Base-by-base conservation (phyloP, 2,329 filamentous ascomycete species). In the Curvularia verruculosa region DNA sequence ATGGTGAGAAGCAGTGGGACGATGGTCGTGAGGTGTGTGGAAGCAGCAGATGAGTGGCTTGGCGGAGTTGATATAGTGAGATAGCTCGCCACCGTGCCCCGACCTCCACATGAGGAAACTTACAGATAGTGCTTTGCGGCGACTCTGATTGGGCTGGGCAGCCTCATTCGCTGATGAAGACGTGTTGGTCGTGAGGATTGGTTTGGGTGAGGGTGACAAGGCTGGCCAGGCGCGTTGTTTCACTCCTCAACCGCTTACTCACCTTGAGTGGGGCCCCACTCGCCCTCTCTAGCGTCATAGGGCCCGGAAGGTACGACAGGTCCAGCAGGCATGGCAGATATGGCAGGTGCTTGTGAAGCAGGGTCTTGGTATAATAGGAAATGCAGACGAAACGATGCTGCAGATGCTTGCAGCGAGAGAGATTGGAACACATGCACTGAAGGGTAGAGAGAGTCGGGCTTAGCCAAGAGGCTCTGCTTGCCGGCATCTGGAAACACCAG, bases 91-190 rank as follows among this genome's bases (percentile, higher is more conserved):
- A 34, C 56, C 58, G 37, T 52, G 48, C 49, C 5, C 46, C 47
- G 41, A 51, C 23, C 26, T 29, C 28, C 46, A 29, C 34, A 60
- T 18, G 13, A n/a, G n/a, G n/a, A n/a, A 26, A 19, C 9, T 36
- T 52, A 29, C 59, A 39, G 52, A 5, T 15, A 26, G 50, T 43
- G 59, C 40, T 54, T 64, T 47, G 45, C 43, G 63, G 67, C 59
- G 65, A 63, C 59, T 47, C 58, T 63, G 26, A 49, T 52, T 47
- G 56, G 72, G 64, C 36, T 71, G 52, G 65, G 61, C 54, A 52
- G 64, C 53, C 51, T 63, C 58, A 51, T 9, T 37, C 37, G 29
- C 52, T 57, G 43, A 51, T 39, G 28, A 15, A 21, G 37, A 29
- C n/a, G 31, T 1, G 12, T 36, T 23, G 19, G 52, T 31, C 13